These are phyloP conservation scores for Lepidium aucheri DNA, from an alignment of 345 rosid genomes.

Conservation along the genomic window DNA sequence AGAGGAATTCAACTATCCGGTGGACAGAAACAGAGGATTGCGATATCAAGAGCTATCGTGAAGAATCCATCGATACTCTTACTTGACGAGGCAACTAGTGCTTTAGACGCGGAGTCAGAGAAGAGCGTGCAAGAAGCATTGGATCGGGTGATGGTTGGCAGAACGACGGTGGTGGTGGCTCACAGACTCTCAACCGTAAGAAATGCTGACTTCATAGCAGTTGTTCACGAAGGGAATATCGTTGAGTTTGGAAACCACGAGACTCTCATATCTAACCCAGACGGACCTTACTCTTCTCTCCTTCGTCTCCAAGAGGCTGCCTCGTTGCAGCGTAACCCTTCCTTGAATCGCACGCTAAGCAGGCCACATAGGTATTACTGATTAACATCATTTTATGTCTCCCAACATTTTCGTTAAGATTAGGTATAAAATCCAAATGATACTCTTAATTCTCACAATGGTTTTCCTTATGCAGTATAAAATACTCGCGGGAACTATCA, in stretches of 20 bases:
- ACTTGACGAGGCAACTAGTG: constrained; percentile 97
- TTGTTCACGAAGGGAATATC: constrained; percentile 71
- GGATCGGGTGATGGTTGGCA: constrained; percentile 88
- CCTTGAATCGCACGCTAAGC: constrained; percentile 45
- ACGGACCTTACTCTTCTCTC: constrained; percentile 63
- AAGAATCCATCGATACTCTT: constrained; percentile 84
- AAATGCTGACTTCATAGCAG: constrained; percentile 84
- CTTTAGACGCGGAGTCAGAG: constrained; percentile 90
- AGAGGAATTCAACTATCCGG: constrained; percentile 91
- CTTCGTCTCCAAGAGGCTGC: constrained; percentile 77
- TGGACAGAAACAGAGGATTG: constrained; percentile 95
- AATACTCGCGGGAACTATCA: constrained; percentile 61
- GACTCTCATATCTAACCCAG: constrained; percentile 57
- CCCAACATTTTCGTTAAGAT: neutral
- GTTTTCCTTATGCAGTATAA: constrained; percentile 29
- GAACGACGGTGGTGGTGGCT: constrained; percentile 86
- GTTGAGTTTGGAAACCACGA: constrained; percentile 90
- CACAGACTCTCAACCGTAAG: constrained; percentile 89
- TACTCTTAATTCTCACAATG: neutral
- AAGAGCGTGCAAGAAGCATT: constrained; percentile 94
- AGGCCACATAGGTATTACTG: constrained; percentile 55
- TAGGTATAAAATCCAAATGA: neutral
- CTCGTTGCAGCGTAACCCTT: constrained; percentile 53
- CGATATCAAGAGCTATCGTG: constrained; percentile 81
- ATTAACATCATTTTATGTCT: neutral